phyloP scores from a whole-genome alignment of 306 rosid genomes.

The Sicyos baderoa region DNA sequence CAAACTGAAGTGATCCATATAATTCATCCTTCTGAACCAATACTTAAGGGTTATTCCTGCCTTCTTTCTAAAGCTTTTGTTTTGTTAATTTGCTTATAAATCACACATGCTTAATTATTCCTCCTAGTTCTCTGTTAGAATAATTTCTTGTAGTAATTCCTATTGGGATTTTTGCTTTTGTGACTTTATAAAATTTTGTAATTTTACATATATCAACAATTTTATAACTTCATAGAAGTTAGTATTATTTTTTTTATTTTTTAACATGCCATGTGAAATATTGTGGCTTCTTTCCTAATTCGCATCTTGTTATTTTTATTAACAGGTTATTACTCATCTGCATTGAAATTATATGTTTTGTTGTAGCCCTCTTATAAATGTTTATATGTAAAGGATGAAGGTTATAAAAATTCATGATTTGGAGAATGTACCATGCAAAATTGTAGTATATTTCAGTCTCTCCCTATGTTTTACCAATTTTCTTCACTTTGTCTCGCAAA shows the following conservation, averaged over 20 bases:
- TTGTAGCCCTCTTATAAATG: background rate
- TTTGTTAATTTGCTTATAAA: conserved; percentile 5
- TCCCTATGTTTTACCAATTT: background rate
- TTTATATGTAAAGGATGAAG: background rate
- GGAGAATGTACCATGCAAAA: background rate
- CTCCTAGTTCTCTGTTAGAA: background rate
- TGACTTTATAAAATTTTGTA: background rate
- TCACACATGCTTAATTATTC: conserved; percentile 10
- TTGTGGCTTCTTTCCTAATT: conserved; percentile 3
- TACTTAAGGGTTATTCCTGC: background rate
- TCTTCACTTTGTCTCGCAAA: background rate
- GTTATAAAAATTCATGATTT: background rate
- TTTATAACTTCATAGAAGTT: background rate
- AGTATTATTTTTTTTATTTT: background rate
- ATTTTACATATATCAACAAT: background rate
- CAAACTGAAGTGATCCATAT: conserved; percentile 5
- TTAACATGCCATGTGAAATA: background rate
- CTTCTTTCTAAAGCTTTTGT: background rate
- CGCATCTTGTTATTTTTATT: background rate
- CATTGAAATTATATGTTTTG: conserved; percentile 9
- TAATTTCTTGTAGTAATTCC: background rate
- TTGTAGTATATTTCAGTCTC: background rate
- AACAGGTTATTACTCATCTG: conserved; percentile 2
- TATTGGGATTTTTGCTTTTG: background rate
- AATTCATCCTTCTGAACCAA: conserved; percentile 10